Percentiles rank a stretch among this genome's conserved stretches.
These are phyloP conservation scores for Cyberlindnera japonica DNA, from an alignment of 805 yeast species.

Conservation along the genomic window DNA sequence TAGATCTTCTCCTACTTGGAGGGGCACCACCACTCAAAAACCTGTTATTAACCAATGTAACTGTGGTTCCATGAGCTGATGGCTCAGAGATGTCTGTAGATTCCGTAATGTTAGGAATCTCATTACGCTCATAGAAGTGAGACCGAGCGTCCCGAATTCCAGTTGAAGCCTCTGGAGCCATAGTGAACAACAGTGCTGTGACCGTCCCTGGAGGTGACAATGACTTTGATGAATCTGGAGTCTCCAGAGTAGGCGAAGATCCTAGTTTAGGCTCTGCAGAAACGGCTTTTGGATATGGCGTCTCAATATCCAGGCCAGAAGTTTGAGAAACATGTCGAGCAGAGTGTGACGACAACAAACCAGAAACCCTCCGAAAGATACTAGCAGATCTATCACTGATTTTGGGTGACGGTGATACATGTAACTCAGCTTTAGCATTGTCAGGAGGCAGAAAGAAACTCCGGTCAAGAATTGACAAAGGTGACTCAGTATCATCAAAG, in stretches of 20 bases:
- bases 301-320: not conserved
- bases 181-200: conserved; percentile 12
- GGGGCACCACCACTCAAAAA: conserved; percentile 8
- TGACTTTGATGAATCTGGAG: not conserved
- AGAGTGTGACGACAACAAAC: not conserved
- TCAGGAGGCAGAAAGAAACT: not conserved
- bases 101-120: not conserved
- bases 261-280: not conserved
- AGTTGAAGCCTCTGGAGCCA: conserved; percentile 1
- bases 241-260: not conserved
- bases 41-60: conserved; percentile 14
- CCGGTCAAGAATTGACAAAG: no score
- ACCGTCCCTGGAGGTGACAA: conserved; percentile 15
- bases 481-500: not conserved
- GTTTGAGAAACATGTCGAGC: not conserved
- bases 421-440: not conserved
- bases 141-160: not conserved
- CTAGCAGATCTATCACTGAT: not conserved
- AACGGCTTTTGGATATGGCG: not conserved
- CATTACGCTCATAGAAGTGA: conserved; percentile 5
- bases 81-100: not conserved
- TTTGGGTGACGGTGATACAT: not conserved
- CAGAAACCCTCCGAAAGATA: not conserved
- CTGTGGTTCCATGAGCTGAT: not conserved
- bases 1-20: conserved; percentile 12